phyloP scores from a whole-genome alignment of 441 rosid genomes.

The Euphorbia schlechtendalii region DNA sequence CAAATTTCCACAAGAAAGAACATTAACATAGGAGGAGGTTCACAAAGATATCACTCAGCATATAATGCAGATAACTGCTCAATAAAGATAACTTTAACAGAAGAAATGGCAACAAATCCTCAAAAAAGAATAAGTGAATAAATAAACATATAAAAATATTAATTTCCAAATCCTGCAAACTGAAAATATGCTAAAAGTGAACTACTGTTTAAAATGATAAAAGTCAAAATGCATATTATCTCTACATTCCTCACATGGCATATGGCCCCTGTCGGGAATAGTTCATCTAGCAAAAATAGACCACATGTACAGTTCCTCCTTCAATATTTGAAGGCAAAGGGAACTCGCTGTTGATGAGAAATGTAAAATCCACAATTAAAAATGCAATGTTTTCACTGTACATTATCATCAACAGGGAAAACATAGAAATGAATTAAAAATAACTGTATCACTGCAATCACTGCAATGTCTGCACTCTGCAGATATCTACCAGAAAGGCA shows the following conservation, averaged over 20 bases:
- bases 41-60: neutral
- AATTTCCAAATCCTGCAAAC: neutral
- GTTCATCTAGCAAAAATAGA: neutral
- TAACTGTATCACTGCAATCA: neutral
- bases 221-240: neutral
- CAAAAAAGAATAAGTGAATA: neutral
- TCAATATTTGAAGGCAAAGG: neutral
- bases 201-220: neutral
- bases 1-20: constrained; percentile 3
- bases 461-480: neutral
- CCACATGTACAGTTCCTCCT: neutral
- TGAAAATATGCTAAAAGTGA: neutral
- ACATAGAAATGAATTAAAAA: neutral
- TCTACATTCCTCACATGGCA: neutral
- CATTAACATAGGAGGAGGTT: neutral
- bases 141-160: neutral
- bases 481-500: neutral
- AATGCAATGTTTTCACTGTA: neutral
- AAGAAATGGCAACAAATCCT: constrained; percentile 3
- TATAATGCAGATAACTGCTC: neutral
- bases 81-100: neutral
- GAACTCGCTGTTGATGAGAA: constrained; percentile 5
- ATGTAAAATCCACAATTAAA: neutral
- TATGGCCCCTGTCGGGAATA: no score
- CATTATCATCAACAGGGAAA: neutral